Evolutionary conservation across 192 early-diverging fungal genomes (phyloP), one percentile per base, ranked within the genome.

Genomic region (Nowakowskiella sp.): DNA sequence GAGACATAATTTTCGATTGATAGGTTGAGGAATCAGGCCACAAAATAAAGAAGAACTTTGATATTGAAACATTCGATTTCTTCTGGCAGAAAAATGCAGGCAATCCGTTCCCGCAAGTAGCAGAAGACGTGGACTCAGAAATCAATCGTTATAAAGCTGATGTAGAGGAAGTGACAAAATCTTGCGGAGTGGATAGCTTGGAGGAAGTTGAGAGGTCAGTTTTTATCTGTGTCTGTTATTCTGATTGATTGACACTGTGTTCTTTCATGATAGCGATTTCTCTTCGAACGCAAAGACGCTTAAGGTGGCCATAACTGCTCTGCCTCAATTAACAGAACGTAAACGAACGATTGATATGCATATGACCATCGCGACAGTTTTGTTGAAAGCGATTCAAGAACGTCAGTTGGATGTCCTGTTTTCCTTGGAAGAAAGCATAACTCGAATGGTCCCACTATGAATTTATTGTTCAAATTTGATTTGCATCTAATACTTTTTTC

Each of bases 311-410:
- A 91, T 99, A 42, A 91, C 82, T 2, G 77, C 84, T n/a, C 68
- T 99, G 3, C 96, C 96, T 0, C 90, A 95, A 61, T 76, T 99
- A 49, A 95, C 93, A 16, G 91, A 90, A 10, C 76, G 92, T 44
- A 96, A 99, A 67, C 74, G 85, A 7, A 83, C 85, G 9, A 70
- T 99, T 23, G 96, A 99, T 62, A 94, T 94, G 88, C 96, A 99
- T 61, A 99, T 95, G 90, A 92, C 91, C 61, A 88, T 97, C 47
- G 93, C 94, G 2, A 97, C 93, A 1, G 70, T 77, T 19, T 62
- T 99, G 56, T 73, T 99, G 10, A 82, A 87, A 22, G 70, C 72
- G 21, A 97, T 99, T 68, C 88, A 92, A 65, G 86, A 92, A 21
- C 74, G 96, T 39, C 87, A 97, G 55, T 64, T 99, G 43, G 94